Base-by-base conservation (phyloP, 1,284 basidiomycete genomes). In the Wallemia mellicola region DNA sequence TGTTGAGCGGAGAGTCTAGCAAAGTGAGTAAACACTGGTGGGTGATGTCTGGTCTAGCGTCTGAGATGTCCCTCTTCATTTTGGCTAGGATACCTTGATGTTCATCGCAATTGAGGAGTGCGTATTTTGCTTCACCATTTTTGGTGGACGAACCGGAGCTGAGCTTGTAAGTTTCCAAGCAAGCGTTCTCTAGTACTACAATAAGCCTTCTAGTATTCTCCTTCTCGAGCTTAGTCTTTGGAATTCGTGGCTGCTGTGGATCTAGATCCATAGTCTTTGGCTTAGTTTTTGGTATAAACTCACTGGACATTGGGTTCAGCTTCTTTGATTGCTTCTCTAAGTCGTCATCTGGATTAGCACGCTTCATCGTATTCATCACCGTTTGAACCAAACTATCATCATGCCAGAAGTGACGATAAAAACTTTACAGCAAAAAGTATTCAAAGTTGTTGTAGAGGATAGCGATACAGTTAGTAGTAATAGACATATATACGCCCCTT, bases 61-160 rank as follows among this genome's bases (percentile, higher is more conserved):
- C 91, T 24, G 94, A 91, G 64, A 98, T 98, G 72, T 99, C 94
- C 65, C 92, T 77, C 27, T 89, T 88, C 2, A 91, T 95, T 73
- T 95, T 96, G 5, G 94, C 92, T 61, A 99, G 75, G 63, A 99
- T 94, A 58, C 92, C 88, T 70, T 99, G 92, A 72, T 98, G 92
- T 66, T 99, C 92, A 70, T 99, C 92, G 71, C 94, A 98, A 72
- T 99, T 99, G 64, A 99, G 73, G 61, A 99, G 74, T 19, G 89
- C 89, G 71, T 96, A 96, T 73, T 96, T 95, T 63, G 88, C 86
- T 63, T 91, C 86, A 2, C 70, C 71, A n/a, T 70, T 70, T 11
- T 65, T 63, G 19, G 64, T 66, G 2, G 67, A 68, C 28, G 72
- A 72, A 25, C 74, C 74, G 3, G 72, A 71, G 58, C 81, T 82